Evolutionary conservation across 2,329 filamentous ascomycete species (phyloP).

Genomic region (Eurotiales sp.): DNA sequence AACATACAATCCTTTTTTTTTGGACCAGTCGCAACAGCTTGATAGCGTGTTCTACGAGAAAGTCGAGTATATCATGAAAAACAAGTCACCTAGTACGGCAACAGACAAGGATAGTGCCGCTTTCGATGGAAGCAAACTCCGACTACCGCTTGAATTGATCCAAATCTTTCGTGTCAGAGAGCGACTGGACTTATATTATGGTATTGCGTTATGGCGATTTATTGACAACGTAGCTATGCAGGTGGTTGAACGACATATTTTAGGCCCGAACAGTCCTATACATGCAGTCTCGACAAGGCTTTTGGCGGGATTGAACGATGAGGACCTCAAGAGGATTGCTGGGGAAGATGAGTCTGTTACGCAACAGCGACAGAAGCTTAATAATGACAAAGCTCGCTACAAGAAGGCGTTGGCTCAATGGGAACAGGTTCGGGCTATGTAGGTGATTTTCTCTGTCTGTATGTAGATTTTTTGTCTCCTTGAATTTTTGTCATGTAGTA

Average conservation of each 20-base stretch:
- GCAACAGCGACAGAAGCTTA: conserved; percentile 8
- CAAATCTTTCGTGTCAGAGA: conserved; percentile 13
- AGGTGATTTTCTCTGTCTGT: not conserved
- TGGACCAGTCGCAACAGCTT: not conserved
- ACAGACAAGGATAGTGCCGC: not conserved
- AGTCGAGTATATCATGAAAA: not conserved
- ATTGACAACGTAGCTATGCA: conserved; percentile 19
- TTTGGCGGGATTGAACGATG: conserved; percentile 11
- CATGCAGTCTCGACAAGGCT: conserved; percentile 7
- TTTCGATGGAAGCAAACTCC: not conserved
- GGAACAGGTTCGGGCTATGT: conserved; percentile 3
- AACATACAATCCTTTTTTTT: conserved; percentile 2
- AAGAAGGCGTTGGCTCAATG: conserved; percentile 13
- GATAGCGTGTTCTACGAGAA: not conserved
- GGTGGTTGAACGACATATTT: conserved; percentile 6
- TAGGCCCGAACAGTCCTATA: conserved; percentile 12
- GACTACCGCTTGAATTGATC: conserved; percentile 8
- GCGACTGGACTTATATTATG: conserved; percentile 13
- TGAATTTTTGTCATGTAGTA: too few species aligned
- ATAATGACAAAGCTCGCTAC: conserved; percentile 12
- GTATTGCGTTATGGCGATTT: conserved; percentile 14
- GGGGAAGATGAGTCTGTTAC: conserved; percentile 17
- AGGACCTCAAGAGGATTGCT: conserved; percentile 15
- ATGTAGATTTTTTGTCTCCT: too few species aligned
- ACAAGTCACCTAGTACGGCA: not conserved